A percentile compares a stretch with the other conserved stretches of the same genome.
These are phyloP conservation scores for Solanum lignicaule DNA, from an alignment of 257 asterid species.

Conservation along the genomic window DNA sequence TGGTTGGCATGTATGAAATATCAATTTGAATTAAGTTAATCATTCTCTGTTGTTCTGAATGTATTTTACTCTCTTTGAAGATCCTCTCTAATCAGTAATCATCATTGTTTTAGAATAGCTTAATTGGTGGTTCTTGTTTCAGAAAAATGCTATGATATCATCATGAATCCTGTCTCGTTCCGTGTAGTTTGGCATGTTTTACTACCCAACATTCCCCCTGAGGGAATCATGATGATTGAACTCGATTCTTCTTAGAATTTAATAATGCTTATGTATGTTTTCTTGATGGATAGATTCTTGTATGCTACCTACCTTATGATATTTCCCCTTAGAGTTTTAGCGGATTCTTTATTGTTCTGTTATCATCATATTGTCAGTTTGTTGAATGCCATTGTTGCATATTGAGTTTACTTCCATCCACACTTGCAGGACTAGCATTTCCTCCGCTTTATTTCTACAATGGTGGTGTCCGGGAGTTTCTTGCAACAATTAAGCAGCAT, in stretches of 20 bases:
- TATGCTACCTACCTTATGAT: background rate
- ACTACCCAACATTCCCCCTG: background rate
- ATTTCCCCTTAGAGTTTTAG: background rate
- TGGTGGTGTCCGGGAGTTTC: slow-evolving; percentile 96
- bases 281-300: background rate
- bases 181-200: background rate
- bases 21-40: background rate
- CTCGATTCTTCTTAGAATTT: background rate
- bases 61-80: background rate
- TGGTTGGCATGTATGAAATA: background rate
- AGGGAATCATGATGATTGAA: background rate
- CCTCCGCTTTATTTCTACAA: slow-evolving; percentile 96
- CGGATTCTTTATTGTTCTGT: background rate
- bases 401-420: background rate
- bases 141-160: background rate
- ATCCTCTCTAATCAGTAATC: background rate
- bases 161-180: background rate
- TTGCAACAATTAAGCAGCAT: slow-evolving; percentile 79
- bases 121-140: background rate
- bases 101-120: background rate
- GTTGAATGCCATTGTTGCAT: background rate
- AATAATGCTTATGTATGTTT: background rate
- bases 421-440: slow-evolving; percentile 71
- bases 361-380: background rate
- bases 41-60: background rate